Conservation (phyloP, 2,329 filamentous ascomycete species). For the Mycocentrospora acerina region DNA sequence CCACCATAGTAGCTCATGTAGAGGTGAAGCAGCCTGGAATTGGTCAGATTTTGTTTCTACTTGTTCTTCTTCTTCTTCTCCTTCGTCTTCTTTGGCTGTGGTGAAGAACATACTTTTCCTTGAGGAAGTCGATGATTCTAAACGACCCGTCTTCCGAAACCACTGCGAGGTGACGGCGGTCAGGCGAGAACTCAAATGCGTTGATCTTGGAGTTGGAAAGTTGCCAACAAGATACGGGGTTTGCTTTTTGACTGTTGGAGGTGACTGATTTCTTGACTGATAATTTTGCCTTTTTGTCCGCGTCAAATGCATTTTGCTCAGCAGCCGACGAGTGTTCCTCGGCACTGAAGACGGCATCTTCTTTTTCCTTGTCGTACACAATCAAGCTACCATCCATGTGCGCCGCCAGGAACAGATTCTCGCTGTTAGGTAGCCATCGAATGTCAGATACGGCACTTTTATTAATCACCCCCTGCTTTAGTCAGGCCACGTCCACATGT, state of each 20-base stretch:
- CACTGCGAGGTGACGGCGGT: constrained; percentile 81
- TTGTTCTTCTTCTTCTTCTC: background rate
- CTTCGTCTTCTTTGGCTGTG: background rate
- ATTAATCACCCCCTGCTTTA: constrained; percentile 75
- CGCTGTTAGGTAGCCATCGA: constrained; percentile 89
- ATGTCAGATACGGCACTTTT: constrained; percentile 82
- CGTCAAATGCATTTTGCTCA: constrained; percentile 32
- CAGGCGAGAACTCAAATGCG: constrained; percentile 87
- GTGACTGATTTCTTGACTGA: constrained; percentile 87
- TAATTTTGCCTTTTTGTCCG: constrained; percentile 50
- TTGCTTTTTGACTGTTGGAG: constrained; percentile 89
- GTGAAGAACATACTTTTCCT: constrained; percentile 69
- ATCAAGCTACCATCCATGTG: constrained; percentile 90
- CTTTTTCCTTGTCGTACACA: constrained; percentile 97
- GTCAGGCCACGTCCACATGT: background rate
- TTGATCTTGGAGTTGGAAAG: constrained; percentile 89
- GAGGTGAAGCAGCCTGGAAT: constrained; percentile 72
- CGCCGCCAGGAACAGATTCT: constrained; percentile 87
- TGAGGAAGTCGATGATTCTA: constrained; percentile 86
- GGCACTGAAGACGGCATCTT: constrained; percentile 75
- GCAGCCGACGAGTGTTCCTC: constrained; percentile 54
- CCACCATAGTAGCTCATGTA: constrained; percentile 94
- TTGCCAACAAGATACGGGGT: constrained; percentile 92
- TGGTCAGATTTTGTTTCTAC: no score
- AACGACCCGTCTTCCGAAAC: constrained; percentile 90